These are phyloP conservation scores for Cryptosporidium tyzzeri DNA, from an alignment of 169 alveolate species.

Conservation along the genomic window DNA sequence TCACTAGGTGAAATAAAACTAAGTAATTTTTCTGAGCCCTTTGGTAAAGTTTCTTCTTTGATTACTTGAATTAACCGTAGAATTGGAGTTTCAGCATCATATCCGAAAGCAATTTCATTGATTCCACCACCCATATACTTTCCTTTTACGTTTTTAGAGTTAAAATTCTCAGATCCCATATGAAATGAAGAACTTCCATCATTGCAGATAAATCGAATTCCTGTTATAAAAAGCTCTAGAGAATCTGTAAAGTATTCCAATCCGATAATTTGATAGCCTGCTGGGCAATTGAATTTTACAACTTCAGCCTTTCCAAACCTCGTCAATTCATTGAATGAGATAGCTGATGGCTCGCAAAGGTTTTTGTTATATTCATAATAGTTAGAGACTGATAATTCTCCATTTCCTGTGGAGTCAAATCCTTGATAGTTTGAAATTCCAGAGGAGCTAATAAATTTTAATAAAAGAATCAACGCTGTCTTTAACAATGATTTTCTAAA, in stretches of 20 bases:
- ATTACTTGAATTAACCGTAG: conserved; percentile 36
- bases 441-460: background rate
- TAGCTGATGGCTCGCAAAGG: conserved; percentile 38
- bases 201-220: conserved; percentile 44
- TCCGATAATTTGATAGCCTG: conserved; percentile 12
- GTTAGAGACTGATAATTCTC: conserved; percentile 6
- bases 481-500: background rate
- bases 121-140: conserved; percentile 40
- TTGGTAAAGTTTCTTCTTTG: conserved; percentile 54
- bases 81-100: conserved; percentile 47
- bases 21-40: conserved; percentile 27
- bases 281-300: conserved; percentile 30
- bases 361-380: background rate
- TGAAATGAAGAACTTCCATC: conserved; percentile 17
- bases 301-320: conserved; percentile 39
- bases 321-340: conserved; percentile 29
- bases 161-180: conserved; percentile 46
- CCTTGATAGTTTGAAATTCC: conserved; percentile 15
- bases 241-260: conserved; percentile 60
- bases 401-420: conserved; percentile 33
- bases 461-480: background rate
- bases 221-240: conserved; percentile 32
- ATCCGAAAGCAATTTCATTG: conserved; percentile 71
- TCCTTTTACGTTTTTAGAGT: background rate
- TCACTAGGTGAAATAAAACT: conserved; percentile 46